A percentile compares a stretch with the other conserved stretches of the same genome.
Evolutionary conservation across 495 filamentous ascomycete species (phyloP).

Genomic region (Niebla homalea): DNA sequence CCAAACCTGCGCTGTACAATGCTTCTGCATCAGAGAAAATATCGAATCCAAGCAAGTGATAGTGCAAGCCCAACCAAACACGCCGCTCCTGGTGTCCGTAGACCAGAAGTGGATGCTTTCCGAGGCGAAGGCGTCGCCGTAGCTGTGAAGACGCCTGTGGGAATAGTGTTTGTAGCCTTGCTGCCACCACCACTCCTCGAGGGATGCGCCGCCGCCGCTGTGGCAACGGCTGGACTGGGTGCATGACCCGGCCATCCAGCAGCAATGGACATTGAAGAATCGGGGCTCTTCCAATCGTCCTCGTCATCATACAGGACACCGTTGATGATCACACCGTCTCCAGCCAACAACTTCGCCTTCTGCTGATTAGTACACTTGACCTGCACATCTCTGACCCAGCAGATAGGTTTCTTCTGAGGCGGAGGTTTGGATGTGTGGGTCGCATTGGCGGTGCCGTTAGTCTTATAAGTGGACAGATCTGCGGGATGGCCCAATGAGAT

Average conservation of each 20-base stretch:
- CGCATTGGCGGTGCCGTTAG: slow-evolving; percentile 37
- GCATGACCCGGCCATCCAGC: slow-evolving; percentile 24
- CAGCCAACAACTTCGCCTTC: slow-evolving; percentile 28
- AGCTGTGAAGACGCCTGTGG: slow-evolving; percentile 25
- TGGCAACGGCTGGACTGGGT: slow-evolving; percentile 12
- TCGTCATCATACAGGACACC: slow-evolving; percentile 33
- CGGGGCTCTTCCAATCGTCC: slow-evolving; percentile 27
- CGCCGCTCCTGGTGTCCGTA: not conserved
- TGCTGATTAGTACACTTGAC: slow-evolving; percentile 39
- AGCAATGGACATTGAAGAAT: slow-evolving; percentile 16
- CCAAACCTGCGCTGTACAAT: no score
- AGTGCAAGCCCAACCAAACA: no score
- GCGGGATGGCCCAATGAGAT: slow-evolving; percentile 31
- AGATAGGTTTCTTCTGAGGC: slow-evolving; percentile 30
- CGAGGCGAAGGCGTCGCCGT: slow-evolving; percentile 22
- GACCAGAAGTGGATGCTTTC: slow-evolving; percentile 11
- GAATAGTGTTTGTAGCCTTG: slow-evolving; percentile 15
- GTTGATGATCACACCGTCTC: slow-evolving; percentile 29
- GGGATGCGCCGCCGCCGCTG: slow-evolving; percentile 5
- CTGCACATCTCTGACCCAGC: slow-evolving; percentile 40
- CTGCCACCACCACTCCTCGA: slow-evolving; percentile 9
- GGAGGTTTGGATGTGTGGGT: slow-evolving; percentile 32
- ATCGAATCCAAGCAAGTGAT: no score
- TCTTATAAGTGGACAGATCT: slow-evolving; percentile 37
- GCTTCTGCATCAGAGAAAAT: no score